Percentiles rank a stretch among this genome's conserved stretches.
Conservation (phyloP, 1,284 basidiomycete species). For the Boletellus sp. region DNA sequence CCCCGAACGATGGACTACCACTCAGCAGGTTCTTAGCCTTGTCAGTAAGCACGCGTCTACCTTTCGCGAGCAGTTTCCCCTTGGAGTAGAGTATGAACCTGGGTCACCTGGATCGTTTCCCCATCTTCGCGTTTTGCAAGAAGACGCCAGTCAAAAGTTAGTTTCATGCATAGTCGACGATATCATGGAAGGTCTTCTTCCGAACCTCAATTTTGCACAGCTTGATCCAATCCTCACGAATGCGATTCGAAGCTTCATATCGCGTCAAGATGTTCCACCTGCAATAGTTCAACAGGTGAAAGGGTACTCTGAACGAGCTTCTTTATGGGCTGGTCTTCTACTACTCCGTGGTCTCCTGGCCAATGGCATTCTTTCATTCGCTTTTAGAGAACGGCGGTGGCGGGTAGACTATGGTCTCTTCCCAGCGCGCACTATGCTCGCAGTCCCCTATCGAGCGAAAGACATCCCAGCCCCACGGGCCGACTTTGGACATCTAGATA, state of each 20-base stretch:
- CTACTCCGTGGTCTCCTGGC: conserved; percentile 44
- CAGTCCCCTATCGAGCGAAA: conserved; percentile 54
- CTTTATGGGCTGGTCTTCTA: conserved; percentile 36
- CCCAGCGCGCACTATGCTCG: conserved; percentile 41
- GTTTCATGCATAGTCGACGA: conserved; percentile 21
- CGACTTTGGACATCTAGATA: conserved; percentile 56
- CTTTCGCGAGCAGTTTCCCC: conserved; percentile 19
- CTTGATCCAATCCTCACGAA: conserved; percentile 12
- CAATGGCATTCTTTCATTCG: conserved; percentile 39
- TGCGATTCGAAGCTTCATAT: conserved; percentile 23
- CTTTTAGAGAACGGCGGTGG: conserved; percentile 43
- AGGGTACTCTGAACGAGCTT: conserved; percentile 9
- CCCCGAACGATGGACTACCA: conserved; percentile 46
- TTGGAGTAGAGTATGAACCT: conserved; percentile 9
- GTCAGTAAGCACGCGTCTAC: conserved; percentile 13
- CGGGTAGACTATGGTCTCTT: conserved; percentile 52
- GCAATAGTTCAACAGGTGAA: conserved; percentile 22
- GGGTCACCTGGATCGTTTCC: conserved; percentile 27
- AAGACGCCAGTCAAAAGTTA: conserved; percentile 20
- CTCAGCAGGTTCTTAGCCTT: conserved; percentile 38
- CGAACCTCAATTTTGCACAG: conserved; percentile 18
- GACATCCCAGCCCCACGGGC: conserved; percentile 47
- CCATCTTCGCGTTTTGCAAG: conserved; percentile 32
- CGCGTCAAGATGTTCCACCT: not conserved
- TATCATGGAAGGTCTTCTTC: conserved; percentile 22